Conservation (phyloP, 208 protist species). For the Wallacemonas collosoma region DNA sequence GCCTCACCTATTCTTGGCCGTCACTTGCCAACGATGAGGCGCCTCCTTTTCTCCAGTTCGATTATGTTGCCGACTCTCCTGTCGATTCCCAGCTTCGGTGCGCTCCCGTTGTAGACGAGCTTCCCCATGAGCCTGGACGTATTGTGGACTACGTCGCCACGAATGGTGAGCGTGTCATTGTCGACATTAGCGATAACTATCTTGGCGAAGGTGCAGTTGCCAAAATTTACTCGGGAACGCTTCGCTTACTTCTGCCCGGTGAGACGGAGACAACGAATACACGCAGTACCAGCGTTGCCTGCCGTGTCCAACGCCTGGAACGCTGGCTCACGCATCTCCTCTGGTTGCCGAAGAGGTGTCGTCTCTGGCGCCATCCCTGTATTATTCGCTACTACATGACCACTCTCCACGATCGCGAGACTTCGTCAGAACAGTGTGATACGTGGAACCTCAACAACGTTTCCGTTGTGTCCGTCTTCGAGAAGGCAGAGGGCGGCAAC, state of each 20-base stretch:
- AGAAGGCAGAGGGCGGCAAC: conserved; percentile 26
- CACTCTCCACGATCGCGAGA: not conserved
- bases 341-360: not conserved
- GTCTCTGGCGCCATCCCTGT: not conserved
- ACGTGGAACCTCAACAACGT: not conserved
- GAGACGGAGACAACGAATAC: not conserved
- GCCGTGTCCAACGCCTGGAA: conserved; percentile 9
- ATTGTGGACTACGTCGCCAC: conserved; percentile 5
- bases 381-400: conserved; percentile 2
- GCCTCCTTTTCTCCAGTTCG: conserved; percentile 8
- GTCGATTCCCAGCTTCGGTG: not conserved
- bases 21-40: not conserved
- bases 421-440: not conserved
- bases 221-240: not conserved
- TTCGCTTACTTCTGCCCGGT: not conserved
- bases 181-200: not conserved
- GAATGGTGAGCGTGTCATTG: conserved; percentile 1
- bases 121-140: conserved; percentile 7
- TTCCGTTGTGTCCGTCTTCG: conserved; percentile 13
- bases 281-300: not conserved
- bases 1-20: not conserved
- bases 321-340: not conserved
- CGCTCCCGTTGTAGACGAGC: not conserved
- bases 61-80: not conserved
- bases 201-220: conserved; percentile 9